Conservation (phyloP, 202 grass and related monocot species). For the Zoysia matrella region DNA sequence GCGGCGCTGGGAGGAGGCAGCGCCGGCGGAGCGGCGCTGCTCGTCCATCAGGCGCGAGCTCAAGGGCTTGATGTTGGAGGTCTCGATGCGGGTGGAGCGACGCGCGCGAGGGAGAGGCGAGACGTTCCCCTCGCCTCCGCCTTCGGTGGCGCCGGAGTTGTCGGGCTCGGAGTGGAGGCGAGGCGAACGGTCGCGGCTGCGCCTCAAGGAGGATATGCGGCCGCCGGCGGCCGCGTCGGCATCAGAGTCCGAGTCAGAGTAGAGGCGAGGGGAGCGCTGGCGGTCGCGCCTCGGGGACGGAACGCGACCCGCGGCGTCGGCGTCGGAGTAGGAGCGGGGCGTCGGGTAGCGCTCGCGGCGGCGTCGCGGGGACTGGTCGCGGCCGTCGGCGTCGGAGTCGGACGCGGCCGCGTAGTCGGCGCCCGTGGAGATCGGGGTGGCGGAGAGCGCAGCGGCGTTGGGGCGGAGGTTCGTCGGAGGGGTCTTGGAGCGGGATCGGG, state of each 20-base stretch:
- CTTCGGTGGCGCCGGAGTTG: slow-evolving; percentile 10
- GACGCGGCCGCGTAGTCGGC: neutral
- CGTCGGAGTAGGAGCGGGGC: slow-evolving; percentile 13
- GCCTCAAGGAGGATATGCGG: slow-evolving; percentile 26
- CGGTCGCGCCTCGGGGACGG: slow-evolving; percentile 34
- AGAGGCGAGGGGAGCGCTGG: slow-evolving; percentile 15
- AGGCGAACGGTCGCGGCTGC: slow-evolving; percentile 25
- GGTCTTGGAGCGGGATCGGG: slow-evolving; percentile 46
- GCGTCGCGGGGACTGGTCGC: slow-evolving; percentile 14
- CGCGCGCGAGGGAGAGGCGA: slow-evolving; percentile 18
- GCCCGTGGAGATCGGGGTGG: slow-evolving; percentile 4
- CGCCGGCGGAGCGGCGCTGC: too few relatives aligned
- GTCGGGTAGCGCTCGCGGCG: slow-evolving; percentile 13
- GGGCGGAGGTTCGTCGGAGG: slow-evolving; percentile 28
- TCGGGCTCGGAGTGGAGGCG: slow-evolving; percentile 9
- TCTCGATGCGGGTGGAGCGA: slow-evolving; percentile 29
- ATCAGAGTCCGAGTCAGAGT: slow-evolving; percentile 30
- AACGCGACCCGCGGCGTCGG: neutral
- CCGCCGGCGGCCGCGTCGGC: neutral
- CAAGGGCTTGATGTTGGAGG: too few relatives aligned
- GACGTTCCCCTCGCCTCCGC: slow-evolving; percentile 27
- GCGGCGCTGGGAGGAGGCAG: neutral
- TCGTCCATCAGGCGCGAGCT: too few relatives aligned
- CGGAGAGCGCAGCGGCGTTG: slow-evolving; percentile 30
- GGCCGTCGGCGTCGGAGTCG: neutral